Conservation (phyloP, 2,329 filamentous ascomycete species). For the Fusarium miscanthi region DNA sequence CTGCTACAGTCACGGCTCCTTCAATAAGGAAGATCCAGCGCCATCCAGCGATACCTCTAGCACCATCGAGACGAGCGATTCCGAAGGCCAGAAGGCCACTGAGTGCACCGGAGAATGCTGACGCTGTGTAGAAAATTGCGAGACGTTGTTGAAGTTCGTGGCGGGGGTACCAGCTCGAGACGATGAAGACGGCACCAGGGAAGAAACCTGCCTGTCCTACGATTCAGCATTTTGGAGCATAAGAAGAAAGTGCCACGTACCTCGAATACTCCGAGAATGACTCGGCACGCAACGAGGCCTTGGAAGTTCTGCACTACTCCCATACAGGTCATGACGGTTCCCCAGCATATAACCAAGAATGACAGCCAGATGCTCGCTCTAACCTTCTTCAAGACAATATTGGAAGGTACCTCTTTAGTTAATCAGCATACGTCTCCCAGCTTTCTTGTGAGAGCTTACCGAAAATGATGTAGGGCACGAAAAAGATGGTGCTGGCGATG, state of each 20-base stretch:
- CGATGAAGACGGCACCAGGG: slow-evolving; percentile 47
- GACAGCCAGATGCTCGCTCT: slow-evolving; percentile 52
- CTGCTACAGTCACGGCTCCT: slow-evolving; percentile 54
- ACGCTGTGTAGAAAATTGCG: slow-evolving; percentile 51
- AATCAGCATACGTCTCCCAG: background rate
- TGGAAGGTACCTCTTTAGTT: slow-evolving; percentile 52
- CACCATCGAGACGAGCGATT: slow-evolving; percentile 57
- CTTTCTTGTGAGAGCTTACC: background rate
- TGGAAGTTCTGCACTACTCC: slow-evolving; percentile 59
- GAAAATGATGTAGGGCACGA: slow-evolving; percentile 63
- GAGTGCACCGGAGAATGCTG: slow-evolving; percentile 55
- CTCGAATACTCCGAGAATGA: slow-evolving; percentile 57
- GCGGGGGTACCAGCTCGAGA: slow-evolving; percentile 47
- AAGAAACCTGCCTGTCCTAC: slow-evolving; percentile 52
- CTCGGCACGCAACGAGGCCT: slow-evolving; percentile 57
- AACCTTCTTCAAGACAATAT: slow-evolving; percentile 50
- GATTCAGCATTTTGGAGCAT: background rate
- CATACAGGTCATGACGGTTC: slow-evolving; percentile 56
- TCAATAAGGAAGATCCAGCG: slow-evolving; percentile 67
- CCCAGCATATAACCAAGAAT: slow-evolving; percentile 54
- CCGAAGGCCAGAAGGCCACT: slow-evolving; percentile 58
- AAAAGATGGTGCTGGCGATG: slow-evolving; percentile 62
- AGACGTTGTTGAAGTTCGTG: slow-evolving; percentile 46
- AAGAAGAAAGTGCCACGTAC: background rate
- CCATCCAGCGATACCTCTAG: slow-evolving; percentile 56